A percentile compares a stretch with the other conserved stretches of the same genome.
Evolutionary conservation across 208 protist species (phyloP).

Genomic region (Wallacemonas sp.): DNA sequence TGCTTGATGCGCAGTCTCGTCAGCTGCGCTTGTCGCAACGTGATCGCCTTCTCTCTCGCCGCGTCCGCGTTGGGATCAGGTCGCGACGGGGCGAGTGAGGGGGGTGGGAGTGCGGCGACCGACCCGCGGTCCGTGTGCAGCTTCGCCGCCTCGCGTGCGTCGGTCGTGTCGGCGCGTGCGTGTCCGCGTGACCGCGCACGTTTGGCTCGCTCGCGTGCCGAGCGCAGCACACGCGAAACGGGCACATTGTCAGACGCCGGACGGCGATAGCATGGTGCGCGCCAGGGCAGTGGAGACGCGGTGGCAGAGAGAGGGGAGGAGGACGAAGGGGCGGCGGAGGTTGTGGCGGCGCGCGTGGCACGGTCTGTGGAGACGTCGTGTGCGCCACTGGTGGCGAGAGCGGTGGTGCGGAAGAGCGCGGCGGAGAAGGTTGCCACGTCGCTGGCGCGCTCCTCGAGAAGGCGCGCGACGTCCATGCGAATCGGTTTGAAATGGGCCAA

Average conservation of each 20-base stretch:
- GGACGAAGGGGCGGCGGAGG: too few relatives aligned
- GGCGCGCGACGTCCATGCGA: constrained; percentile 54
- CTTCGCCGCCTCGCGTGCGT: constrained; percentile 1
- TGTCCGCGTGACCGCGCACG: not conserved
- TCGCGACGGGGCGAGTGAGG: not conserved
- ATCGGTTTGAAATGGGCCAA: too few relatives aligned
- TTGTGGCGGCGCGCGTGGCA: too few relatives aligned
- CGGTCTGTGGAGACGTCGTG: not conserved
- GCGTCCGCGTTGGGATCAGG: not conserved
- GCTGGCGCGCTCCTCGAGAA: constrained; percentile 36
- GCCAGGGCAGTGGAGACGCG: not conserved
- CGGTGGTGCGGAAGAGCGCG: constrained; percentile 20
- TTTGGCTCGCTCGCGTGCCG: constrained; percentile 26
- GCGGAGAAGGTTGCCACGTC: constrained; percentile 48
- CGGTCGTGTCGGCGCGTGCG: not conserved
- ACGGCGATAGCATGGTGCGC: constrained; percentile 50
- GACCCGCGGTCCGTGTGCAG: not conserved
- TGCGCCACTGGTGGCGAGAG: not conserved
- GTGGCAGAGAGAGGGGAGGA: too few relatives aligned
- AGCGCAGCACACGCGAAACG: constrained; percentile 42
- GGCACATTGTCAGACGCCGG: constrained; percentile 72
- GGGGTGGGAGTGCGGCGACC: not conserved
- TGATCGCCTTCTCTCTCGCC: not conserved
- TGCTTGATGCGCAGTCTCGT: constrained; percentile 28
- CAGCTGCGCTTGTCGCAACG: constrained; percentile 10